Conservation (phyloP, 305 asterid genomes). For the Fraxinus dipetala region DNA sequence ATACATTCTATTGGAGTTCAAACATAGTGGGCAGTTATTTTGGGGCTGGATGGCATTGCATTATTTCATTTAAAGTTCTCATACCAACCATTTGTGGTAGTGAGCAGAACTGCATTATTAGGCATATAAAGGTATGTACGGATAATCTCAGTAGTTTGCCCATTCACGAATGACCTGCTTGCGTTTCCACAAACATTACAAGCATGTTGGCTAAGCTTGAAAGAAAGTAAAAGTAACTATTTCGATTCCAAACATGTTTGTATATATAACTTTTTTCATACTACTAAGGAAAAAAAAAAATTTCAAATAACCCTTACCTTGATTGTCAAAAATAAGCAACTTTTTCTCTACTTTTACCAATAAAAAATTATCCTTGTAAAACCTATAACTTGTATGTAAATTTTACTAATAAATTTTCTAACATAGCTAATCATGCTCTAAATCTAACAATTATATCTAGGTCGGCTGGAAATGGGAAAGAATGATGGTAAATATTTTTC, state of each 20-base stretch:
- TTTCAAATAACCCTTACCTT: background rate
- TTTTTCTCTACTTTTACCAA: background rate
- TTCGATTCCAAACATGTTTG: background rate
- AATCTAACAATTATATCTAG: background rate
- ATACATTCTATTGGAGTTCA: background rate
- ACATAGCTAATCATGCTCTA: background rate
- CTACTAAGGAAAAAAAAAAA: background rate
- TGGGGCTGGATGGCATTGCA: background rate
- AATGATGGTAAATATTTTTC: background rate
- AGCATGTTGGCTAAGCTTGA: background rate
- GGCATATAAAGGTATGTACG: background rate
- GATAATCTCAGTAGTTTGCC: background rate
- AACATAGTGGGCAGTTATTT: background rate
- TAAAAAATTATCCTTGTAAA: background rate
- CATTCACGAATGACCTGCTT: background rate
- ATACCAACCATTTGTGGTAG: no score
- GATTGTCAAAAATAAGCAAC: background rate
- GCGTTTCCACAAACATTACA: background rate
- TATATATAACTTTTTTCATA: background rate
- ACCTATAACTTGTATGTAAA: background rate
- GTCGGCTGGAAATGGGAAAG: background rate
- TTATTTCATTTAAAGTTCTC: background rate
- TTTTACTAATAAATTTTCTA: background rate
- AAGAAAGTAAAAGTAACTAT: background rate
- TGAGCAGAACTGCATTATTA: background rate